A percentile compares a stretch with the other conserved stretches of the same genome.
Conservation (phyloP, 441 rosid species). For the Arabidopsis hybrid region DNA sequence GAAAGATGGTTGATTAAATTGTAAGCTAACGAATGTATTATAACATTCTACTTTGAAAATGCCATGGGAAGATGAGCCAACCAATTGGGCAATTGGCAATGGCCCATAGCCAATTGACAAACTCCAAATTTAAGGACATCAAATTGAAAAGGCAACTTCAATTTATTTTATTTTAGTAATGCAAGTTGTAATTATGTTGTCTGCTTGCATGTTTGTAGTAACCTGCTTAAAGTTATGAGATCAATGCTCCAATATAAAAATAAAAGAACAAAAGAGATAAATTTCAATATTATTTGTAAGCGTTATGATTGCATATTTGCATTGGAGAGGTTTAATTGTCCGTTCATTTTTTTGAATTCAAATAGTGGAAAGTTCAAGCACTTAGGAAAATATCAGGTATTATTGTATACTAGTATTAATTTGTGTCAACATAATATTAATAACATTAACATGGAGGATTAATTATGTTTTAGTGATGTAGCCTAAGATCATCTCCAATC, state of each 20-base stretch:
- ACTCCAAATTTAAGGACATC: conserved; percentile 30
- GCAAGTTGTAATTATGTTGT: conserved; percentile 44
- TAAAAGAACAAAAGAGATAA: not conserved
- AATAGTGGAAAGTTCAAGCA: conserved; percentile 16
- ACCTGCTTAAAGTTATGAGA: conserved; percentile 31
- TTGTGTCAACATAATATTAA: too few species aligned
- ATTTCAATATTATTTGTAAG: conserved; percentile 11
- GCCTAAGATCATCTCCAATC: too few species aligned
- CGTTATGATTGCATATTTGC: conserved; percentile 26
- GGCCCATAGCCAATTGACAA: conserved; percentile 33
- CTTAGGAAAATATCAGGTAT: too few species aligned
- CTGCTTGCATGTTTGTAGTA: conserved; percentile 45
- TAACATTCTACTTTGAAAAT: not conserved
- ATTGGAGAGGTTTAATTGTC: conserved; percentile 16
- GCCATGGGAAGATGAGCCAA: conserved; percentile 14
- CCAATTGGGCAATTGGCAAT: conserved; percentile 25
- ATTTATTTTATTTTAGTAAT: conserved; percentile 22
- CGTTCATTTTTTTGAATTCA: conserved; percentile 29
- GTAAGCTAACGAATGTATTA: conserved; percentile 26
- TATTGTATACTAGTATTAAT: too few species aligned
- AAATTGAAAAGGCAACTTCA: conserved; percentile 22
- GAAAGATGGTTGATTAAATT: conserved; percentile 26
- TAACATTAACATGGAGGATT: too few species aligned
- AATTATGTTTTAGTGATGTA: too few species aligned
- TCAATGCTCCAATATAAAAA: conserved; percentile 29